Percentiles rank a stretch among this genome's conserved stretches.
phyloP scores from a whole-genome alignment of 2,329 filamentous ascomycete genomes.

The Alternaria panax region DNA sequence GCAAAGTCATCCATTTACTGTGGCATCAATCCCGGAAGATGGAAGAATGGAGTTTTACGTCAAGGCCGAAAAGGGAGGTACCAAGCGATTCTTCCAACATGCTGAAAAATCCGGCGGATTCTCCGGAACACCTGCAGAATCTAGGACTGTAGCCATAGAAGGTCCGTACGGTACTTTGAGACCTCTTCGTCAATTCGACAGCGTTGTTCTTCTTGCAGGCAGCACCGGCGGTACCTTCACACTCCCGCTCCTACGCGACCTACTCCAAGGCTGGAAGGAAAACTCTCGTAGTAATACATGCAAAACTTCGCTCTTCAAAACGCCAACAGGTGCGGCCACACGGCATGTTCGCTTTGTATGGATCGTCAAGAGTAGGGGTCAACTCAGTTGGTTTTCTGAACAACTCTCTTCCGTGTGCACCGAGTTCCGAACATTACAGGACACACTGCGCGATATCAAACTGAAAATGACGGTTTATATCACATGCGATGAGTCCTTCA shows the following conservation, averaged over 20 bases:
- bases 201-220: slow-evolving; percentile 65
- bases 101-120: slow-evolving; percentile 53
- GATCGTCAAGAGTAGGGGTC: slow-evolving; percentile 64
- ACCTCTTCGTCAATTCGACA: slow-evolving; percentile 66
- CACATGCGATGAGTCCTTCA: slow-evolving; percentile 61
- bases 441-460: slow-evolving; percentile 49
- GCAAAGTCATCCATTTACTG: slow-evolving; percentile 71
- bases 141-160: slow-evolving; percentile 58
- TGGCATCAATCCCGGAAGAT: slow-evolving; percentile 64
- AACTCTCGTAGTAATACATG: slow-evolving; percentile 20
- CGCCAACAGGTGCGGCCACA: slow-evolving; percentile 50
- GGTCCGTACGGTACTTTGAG: slow-evolving; percentile 62
- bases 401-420: slow-evolving; percentile 57
- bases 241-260: slow-evolving; percentile 63
- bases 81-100: slow-evolving; percentile 59
- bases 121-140: slow-evolving; percentile 18
- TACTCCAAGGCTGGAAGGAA: slow-evolving; percentile 59
- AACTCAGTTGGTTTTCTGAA: slow-evolving; percentile 61
- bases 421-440: slow-evolving; percentile 53
- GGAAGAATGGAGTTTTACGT: slow-evolving; percentile 64
- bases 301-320: slow-evolving; percentile 25
- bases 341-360: slow-evolving; percentile 64
- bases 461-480: slow-evolving; percentile 63
- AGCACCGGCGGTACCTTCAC: slow-evolving; percentile 68
- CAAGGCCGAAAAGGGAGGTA: slow-evolving; percentile 62